Evolutionary conservation across 2,329 filamentous ascomycete genomes (phyloP), one percentile per base, ranked within the genome.

Genomic region (Myriosclerotinia duriaeana): DNA sequence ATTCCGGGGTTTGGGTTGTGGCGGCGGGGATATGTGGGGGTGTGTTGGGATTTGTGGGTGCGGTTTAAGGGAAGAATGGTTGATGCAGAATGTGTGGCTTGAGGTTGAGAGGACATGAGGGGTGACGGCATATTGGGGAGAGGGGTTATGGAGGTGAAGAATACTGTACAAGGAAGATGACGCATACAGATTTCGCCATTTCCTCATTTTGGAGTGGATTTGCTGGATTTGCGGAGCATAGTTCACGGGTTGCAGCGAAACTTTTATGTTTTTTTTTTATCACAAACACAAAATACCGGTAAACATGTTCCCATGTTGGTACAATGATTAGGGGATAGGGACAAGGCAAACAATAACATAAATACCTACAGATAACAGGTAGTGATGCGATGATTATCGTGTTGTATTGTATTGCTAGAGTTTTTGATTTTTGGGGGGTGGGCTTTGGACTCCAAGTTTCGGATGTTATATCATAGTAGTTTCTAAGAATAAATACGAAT

Each of bases 1-100:
- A 93, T 82, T 87, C 90, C 2, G 80, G 81, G 30, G 81, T 94
- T 46, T 97, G 92, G 92, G 85, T 85, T n/a, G 73, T 83, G 30
- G 90, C 89, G 8, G 84, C 86, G 4, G 76, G 84, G 15, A 74
- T 88, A 64, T 84, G 86, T 3, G 89, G 89, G 17, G 44, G 81
- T n/a, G 81, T 78, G 1, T 75, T 89, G 48, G 83, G 81, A 38
- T 77, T 81, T 65, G 82, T 87, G 53, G 78, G 82, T 71, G 76
- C 85, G 76, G 77, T 84, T 76, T 80, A 61, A 71, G 58, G n/a
- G 20, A 52, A 58, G 53, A 42, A 20, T 52, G 20, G 26, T 48
- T 30, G 44, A 50, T 46, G 50, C 58, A 22, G 40, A 65, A 12
- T 50, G 15, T 15, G 48, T 56, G 66, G 52, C 55, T 60, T 26